Base-by-base conservation (phyloP, 768 basidiomycete species). In the Lyophyllum atratum region DNA sequence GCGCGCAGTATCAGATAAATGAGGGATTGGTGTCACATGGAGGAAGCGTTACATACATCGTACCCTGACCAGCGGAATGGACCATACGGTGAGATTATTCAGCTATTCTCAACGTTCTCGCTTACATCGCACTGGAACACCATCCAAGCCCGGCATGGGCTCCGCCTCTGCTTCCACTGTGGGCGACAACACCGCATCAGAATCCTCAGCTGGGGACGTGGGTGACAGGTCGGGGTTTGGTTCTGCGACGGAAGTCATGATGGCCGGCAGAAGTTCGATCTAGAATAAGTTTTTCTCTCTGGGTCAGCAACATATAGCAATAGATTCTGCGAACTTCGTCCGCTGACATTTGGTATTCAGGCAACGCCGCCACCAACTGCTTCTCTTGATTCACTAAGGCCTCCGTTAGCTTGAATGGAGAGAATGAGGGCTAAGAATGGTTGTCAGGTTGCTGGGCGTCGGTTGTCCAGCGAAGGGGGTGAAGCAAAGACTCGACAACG, bases 41-140 rank as follows among this genome's bases (percentile, higher is more conserved):
- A 56, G 59, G 11, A 56, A 59, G 60, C 54, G 52, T 47, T 56
- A 85, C 90, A 63, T 76, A 93, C 90, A 79, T 92, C 90, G 76
- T 89, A 93, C 91, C 90, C 90, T 92, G 59, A n/a, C 43, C 45
- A 55, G 50, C 51, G 40, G 54, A 49, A 60, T 24, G 62, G 59
- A 56, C 52, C 54, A 48, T 64, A 47, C 64, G 56, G 28, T 54
- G 49, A 56, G 42, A 44, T 33, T 50, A 34, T 48, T 52, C 56
- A 31, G 29, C n/a, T n/a, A n/a, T n/a, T n/a, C n/a, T n/a, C n/a
- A n/a, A n/a, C 7, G n/a, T 31, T 45, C n/a, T 52, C 47, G 82
- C 91, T 78, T 75, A 93, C 92, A 93, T 64, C 89, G 82, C 55
- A 93, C 90, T 42, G 92, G 91, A 31, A 79, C 73, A 24, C 91